Conservation (phyloP, 176 grass and related monocot species). For the Aegilops umbellulata region DNA sequence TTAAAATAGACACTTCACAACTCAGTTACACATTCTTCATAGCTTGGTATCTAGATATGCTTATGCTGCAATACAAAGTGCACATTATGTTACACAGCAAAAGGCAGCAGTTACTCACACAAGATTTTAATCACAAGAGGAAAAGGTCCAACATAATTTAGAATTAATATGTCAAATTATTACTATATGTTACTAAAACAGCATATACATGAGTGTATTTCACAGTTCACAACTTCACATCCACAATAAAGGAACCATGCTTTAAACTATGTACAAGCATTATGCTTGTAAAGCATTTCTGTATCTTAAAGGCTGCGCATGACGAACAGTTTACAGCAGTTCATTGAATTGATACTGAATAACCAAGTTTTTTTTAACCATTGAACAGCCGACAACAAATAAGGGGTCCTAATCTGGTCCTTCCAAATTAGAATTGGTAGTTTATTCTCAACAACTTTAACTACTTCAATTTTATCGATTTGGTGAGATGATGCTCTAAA, state of each 20-base stretch:
- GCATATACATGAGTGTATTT: neutral
- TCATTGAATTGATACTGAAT: neutral
- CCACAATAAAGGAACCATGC: neutral
- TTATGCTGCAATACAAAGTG: neutral
- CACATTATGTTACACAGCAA: neutral
- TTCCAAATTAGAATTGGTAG: neutral
- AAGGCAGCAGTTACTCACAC: neutral
- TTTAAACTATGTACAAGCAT: neutral
- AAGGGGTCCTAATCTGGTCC: neutral
- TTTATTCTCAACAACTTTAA: neutral
- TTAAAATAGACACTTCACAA: neutral
- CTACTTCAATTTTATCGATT: neutral
- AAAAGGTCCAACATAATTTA: too few species aligned
- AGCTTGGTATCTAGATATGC: neutral
- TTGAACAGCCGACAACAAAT: neutral
- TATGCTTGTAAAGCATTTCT: neutral
- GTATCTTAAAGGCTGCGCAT: neutral
- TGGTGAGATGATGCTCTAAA: neutral
- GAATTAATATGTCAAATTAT: too few species aligned
- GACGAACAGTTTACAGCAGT: neutral
- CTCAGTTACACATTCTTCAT: neutral
- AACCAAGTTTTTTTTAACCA: neutral
- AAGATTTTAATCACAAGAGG: too few species aligned
- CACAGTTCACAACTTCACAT: neutral
- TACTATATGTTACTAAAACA: neutral